phyloP scores from a whole-genome alignment of 306 rosid species.

The Abrus pulchellus region DNA sequence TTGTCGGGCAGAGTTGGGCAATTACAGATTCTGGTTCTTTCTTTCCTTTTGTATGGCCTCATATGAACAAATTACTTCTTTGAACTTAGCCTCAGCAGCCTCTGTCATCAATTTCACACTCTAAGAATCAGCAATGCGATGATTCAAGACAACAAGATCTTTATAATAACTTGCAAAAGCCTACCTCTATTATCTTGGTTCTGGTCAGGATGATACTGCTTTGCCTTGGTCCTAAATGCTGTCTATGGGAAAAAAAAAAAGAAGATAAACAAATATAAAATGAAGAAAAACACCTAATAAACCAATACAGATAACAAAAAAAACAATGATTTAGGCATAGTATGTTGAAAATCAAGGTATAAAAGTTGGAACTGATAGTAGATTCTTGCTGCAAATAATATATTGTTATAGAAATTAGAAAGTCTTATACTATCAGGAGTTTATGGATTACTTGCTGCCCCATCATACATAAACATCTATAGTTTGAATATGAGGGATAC shows the following conservation, averaged over 20 bases:
- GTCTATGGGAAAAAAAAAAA: constrained; percentile 53
- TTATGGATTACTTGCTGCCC: not conserved
- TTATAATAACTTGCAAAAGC: constrained; percentile 35
- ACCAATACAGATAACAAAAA: constrained; percentile 7
- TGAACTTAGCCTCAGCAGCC: constrained; percentile 92
- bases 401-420: constrained; percentile 4
- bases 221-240: constrained; percentile 89
- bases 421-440: constrained; percentile 3
- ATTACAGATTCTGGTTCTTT: constrained; percentile 55
- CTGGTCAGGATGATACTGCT: constrained; percentile 91
- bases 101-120: constrained; percentile 61
- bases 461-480: not conserved
- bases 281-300: constrained; percentile 4
- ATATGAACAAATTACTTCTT: constrained; percentile 87
- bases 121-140: constrained; percentile 31
- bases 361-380: constrained; percentile 1
- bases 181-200: constrained; percentile 87
- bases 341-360: constrained; percentile 18
- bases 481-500: not conserved
- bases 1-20: constrained; percentile 1
- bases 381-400: constrained; percentile 21
- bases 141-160: constrained; percentile 15
- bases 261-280: constrained; percentile 9
- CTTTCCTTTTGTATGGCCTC: constrained; percentile 91
- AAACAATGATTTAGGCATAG: not conserved